Evolutionary conservation across 2,329 filamentous ascomycete species (phyloP).

Genomic region (Colletotrichum theobromicola): DNA sequence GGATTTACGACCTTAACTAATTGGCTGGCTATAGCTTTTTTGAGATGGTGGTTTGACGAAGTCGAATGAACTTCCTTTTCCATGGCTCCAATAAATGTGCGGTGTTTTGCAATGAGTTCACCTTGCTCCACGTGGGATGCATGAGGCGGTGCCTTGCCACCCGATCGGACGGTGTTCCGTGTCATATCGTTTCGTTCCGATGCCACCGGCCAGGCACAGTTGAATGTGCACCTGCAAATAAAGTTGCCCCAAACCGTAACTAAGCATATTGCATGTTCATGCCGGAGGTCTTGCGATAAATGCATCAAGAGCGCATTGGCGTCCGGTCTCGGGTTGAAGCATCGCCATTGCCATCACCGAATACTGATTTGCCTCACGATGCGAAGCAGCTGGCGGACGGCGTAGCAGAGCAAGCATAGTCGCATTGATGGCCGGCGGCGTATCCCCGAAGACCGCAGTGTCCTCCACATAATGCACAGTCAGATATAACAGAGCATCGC

Average conservation of each 20-base stretch:
- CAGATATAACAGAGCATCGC: not conserved
- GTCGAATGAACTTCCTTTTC: not conserved
- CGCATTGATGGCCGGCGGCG: not conserved
- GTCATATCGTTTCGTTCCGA: not conserved
- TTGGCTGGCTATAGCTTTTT: too few species aligned
- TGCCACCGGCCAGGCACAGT: not conserved
- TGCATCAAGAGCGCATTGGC: not conserved
- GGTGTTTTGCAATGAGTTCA: not conserved
- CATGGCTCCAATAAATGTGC: not conserved
- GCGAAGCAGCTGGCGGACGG: not conserved
- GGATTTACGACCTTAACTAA: too few species aligned
- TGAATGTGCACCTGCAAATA: not conserved
- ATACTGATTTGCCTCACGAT: not conserved
- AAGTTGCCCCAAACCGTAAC: not conserved
- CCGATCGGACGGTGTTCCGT: not conserved
- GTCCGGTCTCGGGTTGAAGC: not conserved
- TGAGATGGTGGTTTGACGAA: not conserved
- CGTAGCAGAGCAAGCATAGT: not conserved
- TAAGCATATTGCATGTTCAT: not conserved
- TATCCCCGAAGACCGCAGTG: not conserved
- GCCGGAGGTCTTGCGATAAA: not conserved
- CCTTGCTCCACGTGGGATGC: not conserved
- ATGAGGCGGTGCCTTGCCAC: not conserved
- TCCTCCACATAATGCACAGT: not conserved
- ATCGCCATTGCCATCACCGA: not conserved